Conservation (phyloP, 805 yeast species). For the Zygoascus biomembranicola region DNA sequence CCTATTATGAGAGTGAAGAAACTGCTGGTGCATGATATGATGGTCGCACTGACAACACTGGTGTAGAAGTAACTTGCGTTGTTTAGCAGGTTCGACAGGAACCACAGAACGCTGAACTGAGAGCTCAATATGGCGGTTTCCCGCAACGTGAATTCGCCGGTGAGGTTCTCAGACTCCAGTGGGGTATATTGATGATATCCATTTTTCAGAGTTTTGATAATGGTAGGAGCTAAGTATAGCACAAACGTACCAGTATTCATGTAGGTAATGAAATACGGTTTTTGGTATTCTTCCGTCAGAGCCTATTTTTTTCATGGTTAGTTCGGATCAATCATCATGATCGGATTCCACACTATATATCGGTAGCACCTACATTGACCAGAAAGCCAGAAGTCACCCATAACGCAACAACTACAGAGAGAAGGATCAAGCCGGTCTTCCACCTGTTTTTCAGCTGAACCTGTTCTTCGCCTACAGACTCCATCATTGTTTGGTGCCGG, state of each 20-base stretch:
- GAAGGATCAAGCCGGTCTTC: constrained; percentile 69
- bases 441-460: constrained; percentile 35
- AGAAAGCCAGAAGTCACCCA: constrained; percentile 91
- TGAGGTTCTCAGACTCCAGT: not conserved
- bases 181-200: constrained; percentile 1
- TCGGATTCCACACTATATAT: not conserved
- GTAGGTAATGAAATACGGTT: constrained; percentile 91
- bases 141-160: constrained; percentile 20
- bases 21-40: constrained; percentile 83
- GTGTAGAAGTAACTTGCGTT: constrained; percentile 85
- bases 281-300: constrained; percentile 44
- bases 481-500: not conserved
- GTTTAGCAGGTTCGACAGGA: constrained; percentile 76
- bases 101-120: constrained; percentile 86
- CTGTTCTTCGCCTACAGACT: not conserved
- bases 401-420: constrained; percentile 66
- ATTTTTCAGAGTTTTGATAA: not conserved
- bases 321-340: not conserved
- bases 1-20: constrained; percentile 88
- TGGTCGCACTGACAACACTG: constrained; percentile 90
- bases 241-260: constrained; percentile 80
- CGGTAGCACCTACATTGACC: constrained; percentile 44
- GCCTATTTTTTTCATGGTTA: constrained; percentile 1
- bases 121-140: constrained; percentile 71
- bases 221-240: constrained; percentile 46